Conservation (phyloP, 163 green algal genomes). For the Prototheca cutis region DNA sequence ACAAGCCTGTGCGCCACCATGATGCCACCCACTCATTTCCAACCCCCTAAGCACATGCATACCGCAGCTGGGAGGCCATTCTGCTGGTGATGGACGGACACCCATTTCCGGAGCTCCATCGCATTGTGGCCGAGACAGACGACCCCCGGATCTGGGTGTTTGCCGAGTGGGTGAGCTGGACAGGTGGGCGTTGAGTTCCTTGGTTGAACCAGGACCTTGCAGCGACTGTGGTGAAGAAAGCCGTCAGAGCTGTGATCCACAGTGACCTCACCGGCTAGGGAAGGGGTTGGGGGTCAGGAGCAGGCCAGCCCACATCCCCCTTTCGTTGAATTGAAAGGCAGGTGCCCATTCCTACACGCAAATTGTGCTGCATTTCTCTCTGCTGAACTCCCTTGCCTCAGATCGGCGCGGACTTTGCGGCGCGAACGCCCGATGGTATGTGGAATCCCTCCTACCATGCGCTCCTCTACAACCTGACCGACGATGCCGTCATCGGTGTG, state of each 20-base stretch:
- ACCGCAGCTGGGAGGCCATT: slow-evolving; percentile 62
- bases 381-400: too few relatives aligned
- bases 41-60: not conserved
- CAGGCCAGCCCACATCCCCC: too few relatives aligned
- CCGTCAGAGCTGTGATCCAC: too few relatives aligned
- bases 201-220: not conserved
- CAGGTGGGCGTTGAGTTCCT: not conserved
- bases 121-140: slow-evolving; percentile 47
- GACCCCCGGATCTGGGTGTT: slow-evolving; percentile 64
- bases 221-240: too few relatives aligned
- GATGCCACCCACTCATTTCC: not conserved
- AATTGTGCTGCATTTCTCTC: too few relatives aligned
- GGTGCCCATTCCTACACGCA: too few relatives aligned
- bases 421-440: slow-evolving; percentile 10
- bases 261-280: not conserved
- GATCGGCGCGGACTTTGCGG: slow-evolving; percentile 26
- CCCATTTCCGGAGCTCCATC: slow-evolving; percentile 57
- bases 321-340: too few relatives aligned
- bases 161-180: slow-evolving; percentile 56
- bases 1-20: too few relatives aligned
- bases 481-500: slow-evolving; percentile 59
- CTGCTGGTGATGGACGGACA: slow-evolving; percentile 61
- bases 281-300: too few relatives aligned
- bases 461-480: slow-evolving; percentile 74
- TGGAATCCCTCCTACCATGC: slow-evolving; percentile 44